A percentile compares a stretch with the other conserved stretches of the same genome.
phyloP scores from a whole-genome alignment of 208 protist species.

The Sergeia podlipaevii region DNA sequence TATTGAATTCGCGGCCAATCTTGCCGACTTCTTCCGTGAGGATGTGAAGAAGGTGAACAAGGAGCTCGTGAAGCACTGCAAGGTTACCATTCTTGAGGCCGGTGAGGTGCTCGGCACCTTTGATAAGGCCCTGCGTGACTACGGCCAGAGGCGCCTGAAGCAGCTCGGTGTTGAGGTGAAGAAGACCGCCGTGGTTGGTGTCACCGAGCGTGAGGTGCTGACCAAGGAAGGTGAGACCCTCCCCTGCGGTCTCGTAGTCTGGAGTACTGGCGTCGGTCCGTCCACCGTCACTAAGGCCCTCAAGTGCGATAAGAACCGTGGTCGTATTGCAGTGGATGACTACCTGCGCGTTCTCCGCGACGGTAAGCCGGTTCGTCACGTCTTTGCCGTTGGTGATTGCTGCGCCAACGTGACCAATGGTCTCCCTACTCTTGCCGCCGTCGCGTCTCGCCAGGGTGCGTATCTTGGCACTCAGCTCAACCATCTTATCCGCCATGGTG shows the following conservation, averaged over 20 bases:
- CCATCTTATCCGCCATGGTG: slow-evolving; percentile 20
- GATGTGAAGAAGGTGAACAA: slow-evolving; percentile 78
- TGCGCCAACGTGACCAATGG: slow-evolving; percentile 49
- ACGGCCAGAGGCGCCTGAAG: slow-evolving; percentile 67
- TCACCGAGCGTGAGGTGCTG: slow-evolving; percentile 68
- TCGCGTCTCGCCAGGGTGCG: slow-evolving; percentile 76
- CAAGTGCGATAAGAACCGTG: slow-evolving; percentile 63
- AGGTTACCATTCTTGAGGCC: slow-evolving; percentile 87
- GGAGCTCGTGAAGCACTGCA: slow-evolving; percentile 62
- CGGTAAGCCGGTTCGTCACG: slow-evolving; percentile 60
- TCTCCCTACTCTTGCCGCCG: slow-evolving; percentile 72
- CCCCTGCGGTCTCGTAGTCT: slow-evolving; percentile 72
- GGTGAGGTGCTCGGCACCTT: slow-evolving; percentile 87
- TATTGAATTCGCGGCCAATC: slow-evolving; percentile 85
- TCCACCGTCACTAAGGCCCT: slow-evolving; percentile 70
- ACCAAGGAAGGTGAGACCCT: slow-evolving; percentile 67
- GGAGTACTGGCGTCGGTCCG: slow-evolving; percentile 84
- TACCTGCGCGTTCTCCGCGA: slow-evolving; percentile 65
- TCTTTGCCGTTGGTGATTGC: slow-evolving; percentile 87
- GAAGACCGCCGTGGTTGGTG: slow-evolving; percentile 67
- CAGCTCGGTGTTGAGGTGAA: slow-evolving; percentile 61
- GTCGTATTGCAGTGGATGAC: slow-evolving; percentile 66
- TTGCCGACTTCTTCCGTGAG: slow-evolving; percentile 88
- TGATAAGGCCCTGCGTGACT: slow-evolving; percentile 72
- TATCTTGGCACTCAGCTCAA: slow-evolving; percentile 78